These are phyloP conservation scores for Komagataella mondaviorum DNA, from an alignment of 805 yeast species.

Conservation along the genomic window DNA sequence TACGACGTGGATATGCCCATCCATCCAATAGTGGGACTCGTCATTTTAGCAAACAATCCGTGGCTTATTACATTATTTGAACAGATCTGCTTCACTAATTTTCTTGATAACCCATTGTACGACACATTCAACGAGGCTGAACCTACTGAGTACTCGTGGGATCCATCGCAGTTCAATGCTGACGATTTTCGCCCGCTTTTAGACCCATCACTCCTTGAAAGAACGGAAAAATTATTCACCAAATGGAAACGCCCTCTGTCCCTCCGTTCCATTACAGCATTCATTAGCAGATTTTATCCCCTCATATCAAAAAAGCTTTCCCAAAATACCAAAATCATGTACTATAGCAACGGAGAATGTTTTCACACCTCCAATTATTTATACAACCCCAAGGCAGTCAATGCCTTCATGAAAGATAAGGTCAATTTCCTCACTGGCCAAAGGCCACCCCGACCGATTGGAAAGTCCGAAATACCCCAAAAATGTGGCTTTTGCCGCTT, in stretches of 20 bases:
- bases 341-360: not conserved
- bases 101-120: not conserved
- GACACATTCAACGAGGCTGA: not conserved
- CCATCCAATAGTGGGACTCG: slow-evolving; percentile 23
- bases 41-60: slow-evolving; percentile 22
- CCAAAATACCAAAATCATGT: not conserved
- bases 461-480: not conserved
- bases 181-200: not conserved
- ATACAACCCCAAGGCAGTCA: not conserved
- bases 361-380: not conserved
- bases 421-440: not conserved
- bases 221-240: not conserved
- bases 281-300: not conserved
- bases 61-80: slow-evolving; percentile 11
- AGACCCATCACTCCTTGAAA: slow-evolving; percentile 3
- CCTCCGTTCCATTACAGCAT: not conserved
- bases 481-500: not conserved
- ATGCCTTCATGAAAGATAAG: not conserved
- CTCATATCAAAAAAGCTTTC: not conserved
- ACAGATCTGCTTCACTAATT: not conserved
- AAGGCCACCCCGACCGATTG: not conserved
- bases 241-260: not conserved
- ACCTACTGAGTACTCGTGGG: not conserved
- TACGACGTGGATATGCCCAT: slow-evolving; percentile 36
- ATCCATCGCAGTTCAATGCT: not conserved